phyloP scores from a whole-genome alignment of 2,329 filamentous ascomycete species.

The Penicillium freii region DNA sequence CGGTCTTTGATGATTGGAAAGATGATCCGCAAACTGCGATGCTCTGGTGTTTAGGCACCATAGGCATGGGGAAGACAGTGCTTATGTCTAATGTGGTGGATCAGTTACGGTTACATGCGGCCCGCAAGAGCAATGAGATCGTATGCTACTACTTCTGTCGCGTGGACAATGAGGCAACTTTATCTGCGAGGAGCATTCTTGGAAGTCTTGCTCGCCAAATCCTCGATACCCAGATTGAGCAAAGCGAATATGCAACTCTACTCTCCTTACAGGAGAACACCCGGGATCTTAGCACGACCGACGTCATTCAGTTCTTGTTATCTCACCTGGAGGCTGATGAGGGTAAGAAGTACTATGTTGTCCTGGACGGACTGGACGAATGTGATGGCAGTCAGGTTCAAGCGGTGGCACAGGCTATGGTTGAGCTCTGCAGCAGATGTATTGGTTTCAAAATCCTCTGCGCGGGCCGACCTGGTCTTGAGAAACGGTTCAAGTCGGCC shows the following conservation, averaged over 20 bases:
- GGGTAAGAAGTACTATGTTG: not conserved
- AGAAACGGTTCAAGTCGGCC: not conserved
- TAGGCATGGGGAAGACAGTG: conserved; percentile 20
- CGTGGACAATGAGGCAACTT: not conserved
- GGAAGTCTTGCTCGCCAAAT: conserved; percentile 22
- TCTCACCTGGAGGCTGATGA: not conserved
- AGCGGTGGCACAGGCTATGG: conserved; percentile 1
- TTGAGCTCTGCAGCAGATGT: not conserved
- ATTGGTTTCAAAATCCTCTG: conserved; percentile 14
- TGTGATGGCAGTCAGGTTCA: not conserved
- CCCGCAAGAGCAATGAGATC: conserved; percentile 6
- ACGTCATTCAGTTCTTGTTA: not conserved
- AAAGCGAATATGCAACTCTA: not conserved
- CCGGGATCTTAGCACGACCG: not conserved
- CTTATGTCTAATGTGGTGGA: conserved; percentile 19
- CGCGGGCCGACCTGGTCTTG: conserved; percentile 18
- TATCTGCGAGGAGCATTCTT: conserved; percentile 20
- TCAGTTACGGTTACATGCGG: conserved; percentile 6
- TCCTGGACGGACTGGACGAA: conserved; percentile 8
- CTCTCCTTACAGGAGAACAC: not conserved
- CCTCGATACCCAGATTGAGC: conserved; percentile 2
- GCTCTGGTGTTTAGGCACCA: not conserved
- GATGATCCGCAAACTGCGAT: not conserved
- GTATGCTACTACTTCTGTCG: conserved; percentile 21
- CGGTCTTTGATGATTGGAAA: not conserved